Evolutionary conservation across 306 rosid genomes (phyloP), one percentile per base, ranked within the genome.

Genomic region (Trifolium subterraneum): DNA sequence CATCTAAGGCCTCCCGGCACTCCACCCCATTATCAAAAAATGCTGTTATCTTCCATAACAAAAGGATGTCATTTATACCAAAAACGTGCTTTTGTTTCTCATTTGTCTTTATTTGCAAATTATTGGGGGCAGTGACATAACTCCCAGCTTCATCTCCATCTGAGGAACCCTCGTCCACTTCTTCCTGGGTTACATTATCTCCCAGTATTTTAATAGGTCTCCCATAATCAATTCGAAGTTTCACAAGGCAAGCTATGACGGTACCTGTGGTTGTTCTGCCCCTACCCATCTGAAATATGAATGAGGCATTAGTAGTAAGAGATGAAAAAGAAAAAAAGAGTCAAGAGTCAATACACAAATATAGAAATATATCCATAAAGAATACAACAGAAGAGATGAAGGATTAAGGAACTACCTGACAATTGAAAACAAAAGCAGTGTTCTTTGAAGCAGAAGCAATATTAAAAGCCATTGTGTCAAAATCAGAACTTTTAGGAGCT

Each of bases 241-340:
- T 92, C 87, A 92, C 72, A 78, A 92, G 93, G 81, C 97, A 92
- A 76, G 97, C 97, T 77, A 92, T 90, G 69, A 92, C 97, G 42
- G 97, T 92, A 29, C 96, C 98, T 58, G 98, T 90, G 73, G 98
- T 92, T 76, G 98, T 92, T 86, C 98, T 90, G 72, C 98, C 98
- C 82, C 86, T 88, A 45, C 98, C 98, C 98, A 90, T 92, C 96
- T 92, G 88, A 63, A 66, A 68, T 74, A 82, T 59, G 25, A 75
- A 75, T 60, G 68, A 50, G 23, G 56, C 22, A 62, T 75, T 69
- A 51, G 65, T 29, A 10, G 58, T 48, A 58, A 64, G 74, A 74
- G 62, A 47, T 71, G 64, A 52, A 77, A 84, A 78, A 51, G 56
- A 16, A 29, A 64, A 51, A 19, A 11, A 39, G 36, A 41, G 27